Percentiles rank a stretch among this genome's conserved stretches.
phyloP scores from a whole-genome alignment of 257 asterid species.

The Fraxinus pennsylvanica region DNA sequence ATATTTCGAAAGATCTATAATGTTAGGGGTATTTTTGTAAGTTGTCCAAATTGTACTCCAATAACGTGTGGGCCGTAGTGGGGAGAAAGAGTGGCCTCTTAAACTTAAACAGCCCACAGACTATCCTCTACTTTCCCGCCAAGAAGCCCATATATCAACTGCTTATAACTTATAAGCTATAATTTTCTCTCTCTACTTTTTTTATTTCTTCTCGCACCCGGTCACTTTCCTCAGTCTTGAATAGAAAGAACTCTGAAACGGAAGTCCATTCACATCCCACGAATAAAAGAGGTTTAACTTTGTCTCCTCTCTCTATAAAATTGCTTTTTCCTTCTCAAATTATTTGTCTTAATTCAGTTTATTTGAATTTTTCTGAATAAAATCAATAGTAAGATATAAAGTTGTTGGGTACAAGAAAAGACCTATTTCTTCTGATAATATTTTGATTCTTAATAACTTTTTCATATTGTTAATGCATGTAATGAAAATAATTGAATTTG shows the following conservation, averaged over 20 bases:
- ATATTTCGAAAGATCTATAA: too few species aligned
- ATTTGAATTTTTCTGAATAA: background rate
- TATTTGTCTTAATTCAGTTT: background rate
- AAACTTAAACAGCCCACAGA: background rate
- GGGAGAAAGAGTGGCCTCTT: background rate
- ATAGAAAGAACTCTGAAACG: background rate
- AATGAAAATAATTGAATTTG: background rate
- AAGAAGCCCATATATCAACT: conserved; percentile 20
- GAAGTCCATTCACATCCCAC: background rate
- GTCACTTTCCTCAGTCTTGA: conserved; percentile 1
- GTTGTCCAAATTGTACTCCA: too few species aligned
- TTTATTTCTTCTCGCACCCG: background rate
- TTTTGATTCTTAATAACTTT: conserved; percentile 25
- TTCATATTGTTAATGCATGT: conserved; percentile 2
- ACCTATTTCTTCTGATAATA: background rate
- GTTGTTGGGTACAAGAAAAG: too few species aligned
- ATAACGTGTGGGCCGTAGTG: background rate
- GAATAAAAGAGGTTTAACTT: conserved; percentile 20
- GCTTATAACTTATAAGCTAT: background rate
- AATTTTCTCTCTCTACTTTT: background rate
- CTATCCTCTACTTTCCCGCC: conserved; percentile 4
- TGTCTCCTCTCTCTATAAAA: background rate
- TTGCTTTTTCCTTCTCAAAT: background rate
- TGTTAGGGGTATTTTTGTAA: too few species aligned
- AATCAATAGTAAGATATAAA: background rate